These are phyloP conservation scores for Boechera retrofracta DNA, from an alignment of 345 rosid genomes.

Conservation along the genomic window DNA sequence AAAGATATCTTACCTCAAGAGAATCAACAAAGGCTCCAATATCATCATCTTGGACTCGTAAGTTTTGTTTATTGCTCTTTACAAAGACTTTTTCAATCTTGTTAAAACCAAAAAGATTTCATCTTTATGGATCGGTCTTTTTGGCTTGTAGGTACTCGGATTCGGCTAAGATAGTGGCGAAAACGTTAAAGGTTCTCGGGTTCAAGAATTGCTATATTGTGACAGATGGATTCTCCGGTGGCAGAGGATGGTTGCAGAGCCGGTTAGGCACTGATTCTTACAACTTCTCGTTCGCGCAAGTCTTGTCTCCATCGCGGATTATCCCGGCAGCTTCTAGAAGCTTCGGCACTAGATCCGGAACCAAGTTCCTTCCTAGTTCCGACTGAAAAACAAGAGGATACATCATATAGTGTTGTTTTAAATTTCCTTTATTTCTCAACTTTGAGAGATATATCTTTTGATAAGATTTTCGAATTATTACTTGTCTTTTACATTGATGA, in stretches of 20 bases:
- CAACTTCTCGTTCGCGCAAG: constrained; percentile 64
- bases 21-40: constrained; percentile 80
- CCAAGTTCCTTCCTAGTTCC: constrained; percentile 80
- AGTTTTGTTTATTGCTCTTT: constrained; percentile 42
- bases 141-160: constrained; percentile 68
- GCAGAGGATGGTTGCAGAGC: constrained; percentile 92
- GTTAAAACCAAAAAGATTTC: neutral
- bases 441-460: constrained; percentile 26
- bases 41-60: constrained; percentile 88
- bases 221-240: constrained; percentile 81
- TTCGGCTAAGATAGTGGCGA: constrained; percentile 79
- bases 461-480: constrained; percentile 2
- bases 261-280: constrained; percentile 83
- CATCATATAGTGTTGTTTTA: constrained; percentile 6
- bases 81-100: neutral
- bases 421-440: constrained; percentile 3
- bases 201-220: constrained; percentile 82
- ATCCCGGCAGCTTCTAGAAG: constrained; percentile 65
- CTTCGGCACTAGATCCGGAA: constrained; percentile 60
- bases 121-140: neutral
- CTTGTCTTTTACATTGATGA: constrained; percentile 15
- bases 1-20: constrained; percentile 90
- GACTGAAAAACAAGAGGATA: constrained; percentile 46
- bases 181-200: constrained; percentile 68
- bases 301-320: constrained; percentile 71